Evolutionary conservation across 1,139 yeast species (phyloP), one percentile per base, ranked within the genome.

Genomic region (Tardiomyces depauwii): DNA sequence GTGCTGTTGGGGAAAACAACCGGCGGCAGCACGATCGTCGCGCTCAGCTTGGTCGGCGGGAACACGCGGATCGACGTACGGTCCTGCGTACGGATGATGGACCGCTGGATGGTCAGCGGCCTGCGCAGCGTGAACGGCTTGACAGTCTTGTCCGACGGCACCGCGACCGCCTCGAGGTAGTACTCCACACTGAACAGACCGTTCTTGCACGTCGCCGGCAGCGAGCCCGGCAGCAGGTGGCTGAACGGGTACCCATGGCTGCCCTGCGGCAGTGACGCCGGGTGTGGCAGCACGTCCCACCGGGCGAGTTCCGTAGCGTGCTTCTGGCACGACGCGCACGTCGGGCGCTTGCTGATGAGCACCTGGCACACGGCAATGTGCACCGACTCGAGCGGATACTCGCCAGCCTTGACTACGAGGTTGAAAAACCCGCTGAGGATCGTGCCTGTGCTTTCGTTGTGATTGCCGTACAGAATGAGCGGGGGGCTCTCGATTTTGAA

Each of bases 11-110:
- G 98, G 61, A 85, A 85, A 18, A 86, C 76, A 14, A 87, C 95
- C 52, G 85, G 84, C 2, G 98, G 98, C 42, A 91, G 68, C 3
- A 82, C 82, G 2, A 95, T 89, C 39, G 82, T 77, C 2, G 96
- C 94, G 2, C 86, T 81, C 39, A 91, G 82, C 44, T 83, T 86
- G 0, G 97, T 91, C 2, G 99, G 97, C 1, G 98, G 98, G 63
- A 91, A 91, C 1, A 93, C 87, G 50, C 99, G 73, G 40, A 87
- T 67, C 0, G 95, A 86, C 59, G 85, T 87, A 53, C 88, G 74
- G 61, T 89, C 96, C 2, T 87, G 85, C 10, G 93, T 93, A 40
- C 88, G 72, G 40, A 86, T 63, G 27, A 89, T 77, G 53, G 94
- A 84, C 51, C 98, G 72, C 40, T 84, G 73, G 2, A 91, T 72